phyloP scores from a whole-genome alignment of 495 filamentous ascomycete genomes.

The Penicilliopsis zonata region DNA sequence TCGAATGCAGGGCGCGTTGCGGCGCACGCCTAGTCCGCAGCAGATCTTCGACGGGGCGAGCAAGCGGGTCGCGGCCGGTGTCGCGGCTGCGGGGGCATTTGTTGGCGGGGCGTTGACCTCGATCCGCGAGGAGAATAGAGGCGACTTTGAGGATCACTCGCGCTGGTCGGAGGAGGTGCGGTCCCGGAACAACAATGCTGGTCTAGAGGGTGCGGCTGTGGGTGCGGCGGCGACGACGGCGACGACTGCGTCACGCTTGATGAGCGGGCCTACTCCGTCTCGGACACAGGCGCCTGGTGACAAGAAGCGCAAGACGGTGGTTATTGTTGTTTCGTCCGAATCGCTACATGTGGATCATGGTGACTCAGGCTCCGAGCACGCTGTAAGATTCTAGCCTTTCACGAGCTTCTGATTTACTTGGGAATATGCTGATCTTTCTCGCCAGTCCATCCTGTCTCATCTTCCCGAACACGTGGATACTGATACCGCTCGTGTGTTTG shows the following conservation, averaged over 20 bases:
- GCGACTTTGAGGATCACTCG: constrained; percentile 69
- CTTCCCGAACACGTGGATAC: constrained; percentile 62
- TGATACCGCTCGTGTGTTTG: constrained; percentile 58
- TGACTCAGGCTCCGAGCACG: constrained; percentile 59
- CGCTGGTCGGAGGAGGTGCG: constrained; percentile 77
- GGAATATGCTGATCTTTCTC: too few relatives aligned
- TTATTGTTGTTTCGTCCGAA: constrained; percentile 74
- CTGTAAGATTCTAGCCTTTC: constrained; percentile 53
- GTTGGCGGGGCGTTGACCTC: constrained; percentile 69
- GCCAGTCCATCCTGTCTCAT: constrained; percentile 78
- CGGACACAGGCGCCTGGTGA: constrained; percentile 11
- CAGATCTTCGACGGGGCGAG: constrained; percentile 73
- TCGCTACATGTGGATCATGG: constrained; percentile 43
- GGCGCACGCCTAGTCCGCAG: constrained; percentile 80
- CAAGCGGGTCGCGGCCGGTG: constrained; percentile 61
- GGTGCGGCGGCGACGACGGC: too few relatives aligned
- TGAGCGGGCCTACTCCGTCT: constrained; percentile 19
- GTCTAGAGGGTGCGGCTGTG: constrained; percentile 13
- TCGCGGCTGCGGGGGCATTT: constrained; percentile 73
- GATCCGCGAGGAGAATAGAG: constrained; percentile 73
- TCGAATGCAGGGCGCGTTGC: constrained; percentile 71
- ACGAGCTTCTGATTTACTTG: too few relatives aligned
- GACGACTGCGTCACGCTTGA: too few relatives aligned
- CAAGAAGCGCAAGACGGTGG: constrained; percentile 57
- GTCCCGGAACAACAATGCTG: constrained; percentile 23